phyloP scores from a whole-genome alignment of 176 grass and related monocot genomes.

The Musa troglodytarum region DNA sequence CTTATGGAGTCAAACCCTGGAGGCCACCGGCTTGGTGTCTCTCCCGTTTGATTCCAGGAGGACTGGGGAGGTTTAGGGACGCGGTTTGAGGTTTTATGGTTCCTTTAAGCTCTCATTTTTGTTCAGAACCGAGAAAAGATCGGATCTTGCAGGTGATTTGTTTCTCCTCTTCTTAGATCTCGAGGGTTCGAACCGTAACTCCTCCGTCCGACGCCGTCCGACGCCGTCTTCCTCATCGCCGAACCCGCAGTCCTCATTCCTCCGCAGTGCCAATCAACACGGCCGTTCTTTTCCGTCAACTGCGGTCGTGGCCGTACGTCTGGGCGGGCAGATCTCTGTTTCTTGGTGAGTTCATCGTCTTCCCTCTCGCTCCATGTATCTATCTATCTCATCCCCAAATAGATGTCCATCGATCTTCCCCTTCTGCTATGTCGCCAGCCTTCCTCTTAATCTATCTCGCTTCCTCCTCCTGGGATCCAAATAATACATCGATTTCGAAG shows the following conservation, averaged over 20 bases:
- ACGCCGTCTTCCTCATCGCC: too few relatives aligned
- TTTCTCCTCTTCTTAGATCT: not conserved
- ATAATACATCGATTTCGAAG: not conserved
- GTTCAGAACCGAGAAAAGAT: not conserved
- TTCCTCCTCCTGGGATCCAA: not conserved
- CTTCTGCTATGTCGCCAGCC: not conserved
- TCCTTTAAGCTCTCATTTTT: not conserved
- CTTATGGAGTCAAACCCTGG: not conserved
- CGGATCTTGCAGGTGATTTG: not conserved
- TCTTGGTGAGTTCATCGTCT: not conserved
- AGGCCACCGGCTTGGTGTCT: not conserved
- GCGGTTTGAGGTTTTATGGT: not conserved
- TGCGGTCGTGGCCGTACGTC: too few relatives aligned
- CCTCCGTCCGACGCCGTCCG: too few relatives aligned
- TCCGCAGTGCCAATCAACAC: not conserved
- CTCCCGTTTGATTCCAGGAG: too few relatives aligned
- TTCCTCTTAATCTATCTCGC: not conserved
- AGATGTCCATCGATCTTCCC: not conserved
- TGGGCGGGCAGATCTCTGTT: not conserved
- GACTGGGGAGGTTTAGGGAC: too few relatives aligned
- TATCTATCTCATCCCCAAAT: too few relatives aligned
- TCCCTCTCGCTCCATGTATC: not conserved
- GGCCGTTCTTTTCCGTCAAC: not conserved
- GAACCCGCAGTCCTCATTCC: too few relatives aligned
- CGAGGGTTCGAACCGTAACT: too few relatives aligned